These are phyloP conservation scores for Fusarium irregulare DNA, from an alignment of 2,329 filamentous ascomycete genomes.

Conservation along the genomic window DNA sequence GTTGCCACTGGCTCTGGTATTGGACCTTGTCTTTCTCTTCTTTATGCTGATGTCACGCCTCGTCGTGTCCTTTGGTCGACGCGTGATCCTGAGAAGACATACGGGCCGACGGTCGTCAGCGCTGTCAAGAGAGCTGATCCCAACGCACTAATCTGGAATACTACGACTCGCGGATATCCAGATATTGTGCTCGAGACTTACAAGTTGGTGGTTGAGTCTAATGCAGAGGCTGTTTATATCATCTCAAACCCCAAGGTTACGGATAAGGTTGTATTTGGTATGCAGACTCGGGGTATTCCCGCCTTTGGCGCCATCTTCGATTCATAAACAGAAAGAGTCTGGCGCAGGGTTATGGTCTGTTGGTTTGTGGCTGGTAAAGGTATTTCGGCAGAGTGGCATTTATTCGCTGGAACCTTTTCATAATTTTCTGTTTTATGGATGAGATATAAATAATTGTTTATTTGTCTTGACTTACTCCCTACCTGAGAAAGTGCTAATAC, in stretches of 20 bases:
- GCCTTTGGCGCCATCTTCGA: slow-evolving; percentile 22
- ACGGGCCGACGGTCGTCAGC: background rate
- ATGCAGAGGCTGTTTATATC: slow-evolving; percentile 19
- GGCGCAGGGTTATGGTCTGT: too few species aligned
- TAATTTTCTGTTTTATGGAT: too few species aligned
- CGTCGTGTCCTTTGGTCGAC: slow-evolving; percentile 18
- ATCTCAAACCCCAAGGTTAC: slow-evolving; percentile 22
- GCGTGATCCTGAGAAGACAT: slow-evolving; percentile 18
- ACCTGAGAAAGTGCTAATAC: too few species aligned
- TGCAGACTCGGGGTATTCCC: slow-evolving; percentile 1
- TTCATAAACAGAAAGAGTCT: background rate
- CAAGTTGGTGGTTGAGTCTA: slow-evolving; percentile 14
- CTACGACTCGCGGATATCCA: slow-evolving; percentile 12
- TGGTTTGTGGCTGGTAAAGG: too few species aligned
- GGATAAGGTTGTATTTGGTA: slow-evolving; percentile 17
- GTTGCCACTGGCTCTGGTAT: slow-evolving; percentile 18
- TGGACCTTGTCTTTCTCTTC: slow-evolving; percentile 10
- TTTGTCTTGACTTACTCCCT: too few species aligned
- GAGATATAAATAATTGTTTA: too few species aligned
- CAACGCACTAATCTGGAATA: slow-evolving; percentile 20
- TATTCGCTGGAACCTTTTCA: too few species aligned
- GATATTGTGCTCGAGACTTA: slow-evolving; percentile 21
- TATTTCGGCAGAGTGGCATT: too few species aligned
- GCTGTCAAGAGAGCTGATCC: slow-evolving; percentile 17
- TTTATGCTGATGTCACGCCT: slow-evolving; percentile 10